Evolutionary conservation across 2,329 filamentous ascomycete species (phyloP).

Genomic region (Huntiella decipiens): DNA sequence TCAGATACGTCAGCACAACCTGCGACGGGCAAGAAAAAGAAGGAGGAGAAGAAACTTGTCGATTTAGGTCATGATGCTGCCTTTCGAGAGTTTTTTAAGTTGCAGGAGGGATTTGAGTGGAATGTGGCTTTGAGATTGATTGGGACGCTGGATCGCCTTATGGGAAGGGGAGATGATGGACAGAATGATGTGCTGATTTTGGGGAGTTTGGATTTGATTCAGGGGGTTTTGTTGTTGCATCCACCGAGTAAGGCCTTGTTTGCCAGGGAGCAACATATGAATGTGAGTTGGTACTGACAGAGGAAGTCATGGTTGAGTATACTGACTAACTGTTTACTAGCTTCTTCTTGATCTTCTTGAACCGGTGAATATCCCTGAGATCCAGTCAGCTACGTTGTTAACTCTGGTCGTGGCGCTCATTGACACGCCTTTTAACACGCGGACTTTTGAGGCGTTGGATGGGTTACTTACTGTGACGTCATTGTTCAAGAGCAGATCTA

Average conservation of each 20-base stretch:
- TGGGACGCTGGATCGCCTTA: conserved; percentile 64
- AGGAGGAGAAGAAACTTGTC: conserved; percentile 27
- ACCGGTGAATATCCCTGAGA: conserved; percentile 73
- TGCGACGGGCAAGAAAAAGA: conserved; percentile 13
- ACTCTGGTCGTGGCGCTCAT: conserved; percentile 80
- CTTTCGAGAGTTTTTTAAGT: conserved; percentile 86
- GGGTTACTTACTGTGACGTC: conserved; percentile 82
- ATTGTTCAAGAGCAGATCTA: conserved; percentile 76
- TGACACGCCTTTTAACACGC: conserved; percentile 70
- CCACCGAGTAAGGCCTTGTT: conserved; percentile 79
- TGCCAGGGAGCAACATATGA: conserved; percentile 83
- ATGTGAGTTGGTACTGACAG: conserved; percentile 31
- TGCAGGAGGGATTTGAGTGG: conserved; percentile 96
- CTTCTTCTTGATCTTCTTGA: conserved; percentile 88
- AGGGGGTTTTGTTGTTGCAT: conserved; percentile 74
- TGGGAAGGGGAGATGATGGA: conserved; percentile 65
- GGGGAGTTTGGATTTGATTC: conserved; percentile 70
- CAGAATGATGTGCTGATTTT: conserved; percentile 80
- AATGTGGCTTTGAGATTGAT: conserved; percentile 81
- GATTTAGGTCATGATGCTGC: conserved; percentile 67
- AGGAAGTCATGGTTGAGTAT: neutral
- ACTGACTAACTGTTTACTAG: conserved; percentile 20
- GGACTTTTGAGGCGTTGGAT: conserved; percentile 80
- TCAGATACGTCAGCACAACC: conserved; percentile 20
- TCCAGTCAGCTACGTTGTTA: conserved; percentile 77